Base-by-base conservation (phyloP, 768 basidiomycete species). In the Tubosaeta sp. region DNA sequence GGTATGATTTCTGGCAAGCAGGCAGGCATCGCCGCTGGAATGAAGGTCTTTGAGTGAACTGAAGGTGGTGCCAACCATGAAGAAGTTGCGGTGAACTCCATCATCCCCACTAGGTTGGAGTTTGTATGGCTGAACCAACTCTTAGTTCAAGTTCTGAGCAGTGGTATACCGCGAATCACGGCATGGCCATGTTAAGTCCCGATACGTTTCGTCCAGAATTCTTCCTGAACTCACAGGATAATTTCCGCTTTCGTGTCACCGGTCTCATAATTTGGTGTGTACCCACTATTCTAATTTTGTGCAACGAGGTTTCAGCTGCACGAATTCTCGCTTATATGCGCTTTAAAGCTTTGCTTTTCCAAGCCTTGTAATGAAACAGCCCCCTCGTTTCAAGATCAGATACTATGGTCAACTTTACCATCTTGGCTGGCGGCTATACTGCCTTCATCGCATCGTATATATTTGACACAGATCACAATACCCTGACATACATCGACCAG, bases 351-450 rank as follows among this genome's bases (percentile, higher is more conserved):
- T 16, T n/a, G 41, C 25, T 7, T 42, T 24, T 13, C 22, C 40
- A 25, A 41, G 24, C 40, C 16, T n/a, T 27, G 25, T 27, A n/a
- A 8, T 27, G 25, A 27, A 27, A 27, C 25, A 8, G 25, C 8
- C 25, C 12, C 30, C 30, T 43, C 25, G 24, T 24, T 10, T 8
- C 3, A 30, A 13, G 21, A n/a, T n/a, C n/a, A n/a, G n/a, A n/a
- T n/a, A 6, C 34, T 18, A 87, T 86, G 85, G 84, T 86, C 57
- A 75, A 79, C 48, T 80, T 83, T 60, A 83, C 74, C 4, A 83
- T 88, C 54, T 73, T 87, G 31, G 85, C 85, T 27, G 84, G 85
- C 30, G 84, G 84, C 14, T 86, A 80, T 60, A 65, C 70, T 21
- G 66, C 78, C 52, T 83, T 82, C 57, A 73, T 87, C 48, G 81